Evolutionary conservation across 768 basidiomycete species (phyloP), one percentile per base, ranked within the genome.

Genomic region (Mycena indigotica): DNA sequence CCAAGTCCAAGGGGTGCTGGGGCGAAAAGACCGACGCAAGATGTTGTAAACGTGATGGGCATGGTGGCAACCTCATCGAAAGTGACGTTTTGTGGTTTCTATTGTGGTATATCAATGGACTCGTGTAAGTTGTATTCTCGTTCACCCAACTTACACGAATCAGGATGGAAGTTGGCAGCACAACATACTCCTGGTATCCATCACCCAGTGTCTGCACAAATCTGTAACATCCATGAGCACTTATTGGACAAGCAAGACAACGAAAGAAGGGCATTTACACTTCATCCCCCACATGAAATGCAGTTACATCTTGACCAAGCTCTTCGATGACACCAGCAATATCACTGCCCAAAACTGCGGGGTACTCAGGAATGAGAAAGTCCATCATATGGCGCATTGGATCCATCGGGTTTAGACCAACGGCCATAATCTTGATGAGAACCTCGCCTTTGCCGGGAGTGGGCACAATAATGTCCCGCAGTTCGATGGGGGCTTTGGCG

Each of bases 391-490:
- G 25, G 67, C 65, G 50, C 71, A 74, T 3, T 71, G 56, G 3
- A 72, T 75, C 73, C 17, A 74, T 66, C 13, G 71, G 69, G 55
- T 75, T 75, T 28, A 75, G 50, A 4, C 71, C 74, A 15, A 76
- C 60, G n/a, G 68, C 16, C 28, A 51, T 29, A 5, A 35, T 51
- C 50, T 51, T 51, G 28, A 51, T 23, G 21, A 51, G 50, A 4
- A 32, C 50, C 23, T 51, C 50, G 26, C 50, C 50, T 30, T 51
- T 35, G 6, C 8, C 25, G 21, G 50, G 50, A 26, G n/a, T 26
- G 25, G 46, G 46, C 13, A 48, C 28, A 5, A 26, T 23, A 12
- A 48, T 21, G 8, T 24, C 6, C 21, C 13, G 12, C 24, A 48
- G 13, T 12, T 24, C 21, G 21, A 48, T 12, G 5, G 46, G 46